phyloP scores from a whole-genome alignment of 352 stramenopile species.

The Phytophthora uliginosa region DNA sequence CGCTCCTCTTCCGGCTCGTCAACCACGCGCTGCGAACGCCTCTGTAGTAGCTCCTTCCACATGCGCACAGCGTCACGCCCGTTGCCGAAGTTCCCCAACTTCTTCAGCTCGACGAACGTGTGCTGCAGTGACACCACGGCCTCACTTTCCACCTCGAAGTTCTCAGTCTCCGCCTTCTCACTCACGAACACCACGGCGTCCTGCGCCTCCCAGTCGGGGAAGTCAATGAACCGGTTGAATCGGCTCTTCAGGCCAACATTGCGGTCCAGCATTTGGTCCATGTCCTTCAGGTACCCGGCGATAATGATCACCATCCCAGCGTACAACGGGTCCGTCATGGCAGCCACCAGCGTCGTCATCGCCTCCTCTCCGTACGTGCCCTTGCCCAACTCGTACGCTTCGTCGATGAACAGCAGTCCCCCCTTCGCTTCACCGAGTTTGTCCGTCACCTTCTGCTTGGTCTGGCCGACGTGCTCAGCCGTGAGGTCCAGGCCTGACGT shows the following conservation, averaged over 20 bases:
- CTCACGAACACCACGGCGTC: constrained; percentile 83
- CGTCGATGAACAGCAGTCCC: constrained; percentile 95
- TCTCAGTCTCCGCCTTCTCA: constrained; percentile 54
- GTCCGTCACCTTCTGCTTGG: constrained; percentile 89
- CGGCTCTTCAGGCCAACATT: constrained; percentile 93
- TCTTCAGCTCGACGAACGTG: constrained; percentile 75
- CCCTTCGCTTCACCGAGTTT: constrained; percentile 92
- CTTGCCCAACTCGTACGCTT: constrained; percentile 93
- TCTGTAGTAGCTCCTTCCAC: constrained; percentile 56
- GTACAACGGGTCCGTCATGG: constrained; percentile 90
- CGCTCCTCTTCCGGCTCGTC: constrained; percentile 55
- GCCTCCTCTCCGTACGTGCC: constrained; percentile 85
- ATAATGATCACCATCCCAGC: constrained; percentile 92
- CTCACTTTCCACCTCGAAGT: constrained; percentile 85
- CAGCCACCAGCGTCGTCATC: constrained; percentile 91
- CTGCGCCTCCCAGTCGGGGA: constrained; percentile 87
- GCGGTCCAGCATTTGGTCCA: constrained; percentile 90
- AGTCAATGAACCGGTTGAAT: constrained; percentile 92
- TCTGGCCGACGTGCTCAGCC: constrained; percentile 90
- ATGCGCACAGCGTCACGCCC: constrained; percentile 86
- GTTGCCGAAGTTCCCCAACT: constrained; percentile 91
- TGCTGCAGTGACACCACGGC: constrained; percentile 59
- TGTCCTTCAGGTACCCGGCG: constrained; percentile 90
- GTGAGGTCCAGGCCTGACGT: constrained; percentile 90
- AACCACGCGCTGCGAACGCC: constrained; percentile 62